Evolutionary conservation across 495 filamentous ascomycete species (phyloP), one percentile per base, ranked within the genome.

Genomic region (Penicillium herquei): DNA sequence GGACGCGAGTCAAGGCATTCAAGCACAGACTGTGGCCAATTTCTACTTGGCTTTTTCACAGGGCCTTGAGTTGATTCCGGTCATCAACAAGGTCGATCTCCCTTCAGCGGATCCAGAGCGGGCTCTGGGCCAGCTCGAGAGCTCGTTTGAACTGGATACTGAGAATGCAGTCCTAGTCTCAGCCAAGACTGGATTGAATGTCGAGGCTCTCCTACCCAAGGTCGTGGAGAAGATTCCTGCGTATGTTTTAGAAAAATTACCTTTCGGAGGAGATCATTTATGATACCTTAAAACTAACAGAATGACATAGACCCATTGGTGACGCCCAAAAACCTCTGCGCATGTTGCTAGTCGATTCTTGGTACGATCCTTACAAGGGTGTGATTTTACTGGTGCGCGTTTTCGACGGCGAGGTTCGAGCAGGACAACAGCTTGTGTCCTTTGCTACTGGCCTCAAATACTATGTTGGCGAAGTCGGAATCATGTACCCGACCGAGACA

Each of bases 11-110:
- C 92, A 97, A 69, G 92, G 92, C 18, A 82, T 97, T 9, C 92
- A 96, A 70, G 92, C 92, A 26, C 92, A 96, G 73, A 96, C 92
- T 2, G 95, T 98, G 1, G 92, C 94, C 33, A 98, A 98, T 68
- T 98, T 98, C 76, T 97, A 96, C 65, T 81, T 97, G 21, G 94
- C 94, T 14, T 98, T 98, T 70, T 85, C 94, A 3, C 90, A 97
- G 66, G 90, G 89, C 3, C 73, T 98, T 39, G 76, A 83, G 34
- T 82, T 98, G 58, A 86, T 98, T 13, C 94, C 94, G 0, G 88
- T 98, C 39, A 81, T 98, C 64, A 98, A 98, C 77, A 98, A 98
- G 75, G 85, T 98, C 51, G 94, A 98, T 66, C 75, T 98, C 44
- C 86, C 87, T 3, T 89, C 90, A 2, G 91, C 94, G 11, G 94